Evolutionary conservation across 2,329 filamentous ascomycete genomes (phyloP).

Genomic region (Plenodomus tracheiphilus): DNA sequence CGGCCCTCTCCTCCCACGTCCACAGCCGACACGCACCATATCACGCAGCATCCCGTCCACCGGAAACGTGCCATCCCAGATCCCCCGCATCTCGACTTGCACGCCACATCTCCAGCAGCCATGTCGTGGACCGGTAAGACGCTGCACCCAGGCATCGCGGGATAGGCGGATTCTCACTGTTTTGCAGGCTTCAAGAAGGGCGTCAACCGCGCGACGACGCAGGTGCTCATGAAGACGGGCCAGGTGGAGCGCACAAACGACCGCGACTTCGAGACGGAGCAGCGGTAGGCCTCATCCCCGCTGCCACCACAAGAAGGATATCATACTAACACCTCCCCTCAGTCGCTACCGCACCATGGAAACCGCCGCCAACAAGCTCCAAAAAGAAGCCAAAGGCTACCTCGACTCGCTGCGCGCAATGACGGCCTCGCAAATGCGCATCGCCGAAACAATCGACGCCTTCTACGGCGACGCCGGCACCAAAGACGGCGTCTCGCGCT

Average conservation of each 20-base stretch:
- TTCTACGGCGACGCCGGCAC: conserved; percentile 98
- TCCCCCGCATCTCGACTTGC: background rate
- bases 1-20: conserved; percentile 6
- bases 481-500: conserved; percentile 90
- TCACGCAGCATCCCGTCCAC: conserved; percentile 1
- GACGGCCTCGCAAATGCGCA: conserved; percentile 99
- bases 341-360: conserved; percentile 98
- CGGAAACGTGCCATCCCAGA: no score
- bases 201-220: conserved; percentile 97
- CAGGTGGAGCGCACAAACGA: conserved; percentile 99
- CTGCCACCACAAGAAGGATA: no score
- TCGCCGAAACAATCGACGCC: conserved; percentile 98
- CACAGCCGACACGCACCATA: conserved; percentile 5
- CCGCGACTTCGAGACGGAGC: conserved; percentile 97
- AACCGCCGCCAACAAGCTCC: conserved; percentile 83
- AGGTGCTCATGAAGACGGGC: conserved; percentile 99
- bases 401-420: conserved; percentile 95
- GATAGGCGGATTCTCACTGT: conserved; percentile 22
- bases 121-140: conserved; percentile 62
- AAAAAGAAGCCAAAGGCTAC: conserved; percentile 98
- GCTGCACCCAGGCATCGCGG: conserved; percentile 3
- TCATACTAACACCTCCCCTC: conserved; percentile 7
- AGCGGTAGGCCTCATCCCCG: conserved; percentile 61
- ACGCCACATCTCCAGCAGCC: conserved; percentile 15
- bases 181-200: conserved; percentile 85